Percentiles rank a stretch among this genome's conserved stretches.
phyloP scores from a whole-genome alignment of 2,329 filamentous ascomycete genomes.

The Oidium heveae region DNA sequence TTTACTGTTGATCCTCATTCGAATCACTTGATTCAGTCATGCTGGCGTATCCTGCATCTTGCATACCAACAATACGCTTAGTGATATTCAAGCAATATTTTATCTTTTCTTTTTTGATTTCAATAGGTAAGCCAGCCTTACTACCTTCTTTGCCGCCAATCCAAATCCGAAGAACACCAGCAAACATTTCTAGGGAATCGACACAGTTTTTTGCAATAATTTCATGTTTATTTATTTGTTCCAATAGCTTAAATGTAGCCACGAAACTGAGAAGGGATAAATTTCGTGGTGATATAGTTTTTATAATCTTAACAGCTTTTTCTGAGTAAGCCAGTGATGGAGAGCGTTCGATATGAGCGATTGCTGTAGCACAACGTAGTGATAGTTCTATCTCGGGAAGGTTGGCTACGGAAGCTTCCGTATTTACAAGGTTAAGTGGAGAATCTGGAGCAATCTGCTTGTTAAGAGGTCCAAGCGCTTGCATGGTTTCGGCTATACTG shows the following conservation, averaged over 20 bases:
- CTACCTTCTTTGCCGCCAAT: conserved; percentile 27
- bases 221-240: conserved; percentile 22
- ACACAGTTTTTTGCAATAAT: conserved; percentile 22
- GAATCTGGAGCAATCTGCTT: conserved; percentile 10
- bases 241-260: conserved; percentile 32
- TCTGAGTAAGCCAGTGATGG: conserved; percentile 18
- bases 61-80: conserved; percentile 32
- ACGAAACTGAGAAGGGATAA: conserved; percentile 30
- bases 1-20: neutral
- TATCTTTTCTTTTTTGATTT: conserved; percentile 27
- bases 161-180: conserved; percentile 33
- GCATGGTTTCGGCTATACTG: conserved; percentile 29
- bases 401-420: conserved; percentile 18
- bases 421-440: conserved; percentile 22
- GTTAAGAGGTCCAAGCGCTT: conserved; percentile 22
- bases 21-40: conserved; percentile 20
- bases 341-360: conserved; percentile 28
- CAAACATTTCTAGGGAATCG: conserved; percentile 27
- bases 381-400: conserved; percentile 29
- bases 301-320: conserved; percentile 22
- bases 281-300: conserved; percentile 21
- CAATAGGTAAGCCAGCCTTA: conserved; percentile 23
- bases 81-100: conserved; percentile 29
- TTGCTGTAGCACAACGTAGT: conserved; percentile 32
- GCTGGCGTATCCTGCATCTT: conserved; percentile 33